A percentile compares a stretch with the other conserved stretches of the same genome.
These are phyloP conservation scores for Candida insectorum DNA, from an alignment of 805 yeast genomes.

Conservation along the genomic window DNA sequence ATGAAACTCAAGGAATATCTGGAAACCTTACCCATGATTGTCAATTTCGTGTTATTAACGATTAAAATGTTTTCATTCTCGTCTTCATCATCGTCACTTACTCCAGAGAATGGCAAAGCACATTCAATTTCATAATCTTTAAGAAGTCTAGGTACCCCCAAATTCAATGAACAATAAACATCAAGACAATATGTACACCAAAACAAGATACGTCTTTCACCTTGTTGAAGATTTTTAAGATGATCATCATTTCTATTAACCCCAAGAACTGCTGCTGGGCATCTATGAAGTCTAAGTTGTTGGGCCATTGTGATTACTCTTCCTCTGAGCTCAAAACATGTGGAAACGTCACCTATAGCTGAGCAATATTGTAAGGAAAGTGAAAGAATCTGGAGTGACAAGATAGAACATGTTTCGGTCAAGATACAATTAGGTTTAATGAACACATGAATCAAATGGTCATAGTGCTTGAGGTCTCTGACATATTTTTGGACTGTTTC, in stretches of 20 bases:
- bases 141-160: conserved; percentile 79
- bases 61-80: conserved; percentile 56
- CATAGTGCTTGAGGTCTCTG: conserved; percentile 45
- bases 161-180: conserved; percentile 64
- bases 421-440: conserved; percentile 55
- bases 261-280: conserved; percentile 83
- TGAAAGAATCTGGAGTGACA: conserved; percentile 65
- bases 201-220: conserved; percentile 75
- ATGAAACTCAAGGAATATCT: conserved; percentile 60
- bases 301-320: conserved; percentile 79
- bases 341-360: conserved; percentile 68
- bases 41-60: conserved; percentile 55
- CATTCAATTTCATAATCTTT: conserved; percentile 84
- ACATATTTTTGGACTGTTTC: conserved; percentile 21
- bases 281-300: conserved; percentile 77
- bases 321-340: conserved; percentile 74
- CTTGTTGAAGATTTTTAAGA: conserved; percentile 68
- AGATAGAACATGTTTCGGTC: conserved; percentile 58
- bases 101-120: conserved; percentile 66
- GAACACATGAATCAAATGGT: conserved; percentile 58
- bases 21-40: conserved; percentile 68
- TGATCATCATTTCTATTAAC: conserved; percentile 37
- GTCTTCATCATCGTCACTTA: conserved; percentile 34
- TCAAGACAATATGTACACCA: conserved; percentile 84
- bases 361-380: conserved; percentile 69